Percentiles rank a stretch among this genome's conserved stretches.
Conservation (phyloP, 1,284 basidiomycete genomes). For the Athelia sp. region DNA sequence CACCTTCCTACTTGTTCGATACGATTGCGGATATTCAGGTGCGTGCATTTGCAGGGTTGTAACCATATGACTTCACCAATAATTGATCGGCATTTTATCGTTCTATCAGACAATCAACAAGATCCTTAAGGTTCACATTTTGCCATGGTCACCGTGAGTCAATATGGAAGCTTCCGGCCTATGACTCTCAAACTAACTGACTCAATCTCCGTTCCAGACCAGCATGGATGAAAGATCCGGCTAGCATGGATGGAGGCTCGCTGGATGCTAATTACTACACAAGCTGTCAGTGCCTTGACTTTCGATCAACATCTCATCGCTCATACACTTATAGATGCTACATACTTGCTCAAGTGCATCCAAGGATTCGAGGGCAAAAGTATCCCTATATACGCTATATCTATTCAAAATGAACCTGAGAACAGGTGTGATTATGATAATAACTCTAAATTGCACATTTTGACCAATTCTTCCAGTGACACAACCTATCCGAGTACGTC, state of each 20-base stretch:
- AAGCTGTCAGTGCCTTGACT: conserved; percentile 19
- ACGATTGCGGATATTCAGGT: conserved; percentile 33
- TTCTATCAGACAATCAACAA: conserved; percentile 30
- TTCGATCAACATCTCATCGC: not conserved
- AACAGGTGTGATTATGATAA: conserved; percentile 20
- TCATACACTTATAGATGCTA: conserved; percentile 24
- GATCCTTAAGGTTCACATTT: conserved; percentile 31
- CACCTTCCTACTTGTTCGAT: conserved; percentile 34
- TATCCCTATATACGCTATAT: conserved; percentile 31
- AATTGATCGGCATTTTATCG: too few relatives aligned
- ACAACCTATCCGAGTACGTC: conserved; percentile 38
- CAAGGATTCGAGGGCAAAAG: conserved; percentile 35
- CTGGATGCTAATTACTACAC: conserved; percentile 24
- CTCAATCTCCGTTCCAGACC: conserved; percentile 21
- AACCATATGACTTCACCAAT: too few relatives aligned
- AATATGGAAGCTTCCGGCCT: not conserved
- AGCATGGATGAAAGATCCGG: conserved; percentile 38
- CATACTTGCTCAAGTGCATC: conserved; percentile 33
- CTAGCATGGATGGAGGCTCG: conserved; percentile 32
- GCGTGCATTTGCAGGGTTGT: too few relatives aligned
- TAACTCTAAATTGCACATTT: not conserved
- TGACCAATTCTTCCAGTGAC: conserved; percentile 10
- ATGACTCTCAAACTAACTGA: not conserved
- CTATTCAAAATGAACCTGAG: conserved; percentile 47
- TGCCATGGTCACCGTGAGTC: conserved; percentile 40